Percentiles rank a stretch among this genome's conserved stretches.
Evolutionary conservation across 225 moss, liverwort and hornwort genomes (phyloP).

Genomic region (Asterella californica): DNA sequence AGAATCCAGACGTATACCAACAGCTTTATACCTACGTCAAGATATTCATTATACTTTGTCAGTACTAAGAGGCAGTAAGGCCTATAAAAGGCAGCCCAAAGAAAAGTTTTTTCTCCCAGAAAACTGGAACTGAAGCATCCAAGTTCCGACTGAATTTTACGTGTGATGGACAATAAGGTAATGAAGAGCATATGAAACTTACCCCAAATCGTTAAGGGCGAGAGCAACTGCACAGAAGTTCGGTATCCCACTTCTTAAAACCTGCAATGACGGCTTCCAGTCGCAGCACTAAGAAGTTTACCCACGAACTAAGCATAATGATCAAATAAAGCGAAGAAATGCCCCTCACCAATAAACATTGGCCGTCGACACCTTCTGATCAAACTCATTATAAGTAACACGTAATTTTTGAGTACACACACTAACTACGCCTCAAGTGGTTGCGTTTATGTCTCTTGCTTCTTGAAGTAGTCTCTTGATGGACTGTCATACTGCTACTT

Average conservation of each 20-base stretch:
- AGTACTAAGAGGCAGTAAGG: neutral
- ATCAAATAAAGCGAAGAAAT: neutral
- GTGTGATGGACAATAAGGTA: neutral
- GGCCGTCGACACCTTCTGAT: neutral
- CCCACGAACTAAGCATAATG: neutral
- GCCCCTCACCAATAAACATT: neutral
- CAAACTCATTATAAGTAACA: neutral
- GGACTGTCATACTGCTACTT: neutral
- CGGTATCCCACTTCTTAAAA: constrained; percentile 81
- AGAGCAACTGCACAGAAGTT: constrained; percentile 99
- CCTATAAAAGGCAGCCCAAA: too few relatives aligned
- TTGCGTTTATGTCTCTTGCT: neutral
- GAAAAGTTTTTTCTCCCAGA: neutral
- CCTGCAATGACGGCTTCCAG: constrained; percentile 41
- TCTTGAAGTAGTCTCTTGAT: neutral
- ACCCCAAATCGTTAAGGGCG: constrained; percentile 94
- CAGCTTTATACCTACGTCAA: constrained; percentile 65
- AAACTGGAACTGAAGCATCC: neutral
- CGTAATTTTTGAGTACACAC: neutral
- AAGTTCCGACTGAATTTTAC: neutral
- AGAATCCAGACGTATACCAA: constrained; percentile 89
- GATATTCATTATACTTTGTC: neutral
- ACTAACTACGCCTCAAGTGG: neutral
- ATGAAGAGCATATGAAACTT: constrained; percentile 1
- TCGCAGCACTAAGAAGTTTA: neutral